phyloP scores from a whole-genome alignment of 306 rosid species.

The Cicer arietinum region DNA sequence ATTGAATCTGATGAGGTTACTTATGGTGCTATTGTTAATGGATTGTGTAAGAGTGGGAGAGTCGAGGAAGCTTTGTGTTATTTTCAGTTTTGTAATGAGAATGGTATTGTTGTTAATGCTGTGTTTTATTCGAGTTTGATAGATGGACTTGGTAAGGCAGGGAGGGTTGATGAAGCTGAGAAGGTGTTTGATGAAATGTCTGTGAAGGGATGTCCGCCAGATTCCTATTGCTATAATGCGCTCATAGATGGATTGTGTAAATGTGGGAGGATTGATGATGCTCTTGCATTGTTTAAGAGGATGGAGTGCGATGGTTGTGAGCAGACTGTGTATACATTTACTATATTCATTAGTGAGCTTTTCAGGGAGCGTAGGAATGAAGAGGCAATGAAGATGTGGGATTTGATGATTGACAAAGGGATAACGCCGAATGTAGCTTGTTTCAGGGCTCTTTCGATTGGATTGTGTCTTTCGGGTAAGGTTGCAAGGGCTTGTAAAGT shows the following conservation, averaged over 20 bases:
- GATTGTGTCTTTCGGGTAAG: conserved; percentile 87
- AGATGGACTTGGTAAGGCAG: conserved; percentile 88
- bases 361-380: conserved; percentile 78
- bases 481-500: conserved; percentile 88
- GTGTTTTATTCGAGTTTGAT: conserved; percentile 81
- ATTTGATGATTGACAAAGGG: conserved; percentile 84
- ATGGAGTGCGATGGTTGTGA: conserved; percentile 89
- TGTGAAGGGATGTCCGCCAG: conserved; percentile 64
- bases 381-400: conserved; percentile 81
- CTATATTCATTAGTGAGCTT: conserved; percentile 72
- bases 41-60: conserved; percentile 81
- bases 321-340: conserved; percentile 78
- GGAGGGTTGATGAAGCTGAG: conserved; percentile 81
- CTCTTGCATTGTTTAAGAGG: conserved; percentile 56
- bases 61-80: conserved; percentile 78
- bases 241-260: conserved; percentile 76
- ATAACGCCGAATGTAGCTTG: conserved; percentile 80
- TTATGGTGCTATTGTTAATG: conserved; percentile 78
- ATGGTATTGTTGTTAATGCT: conserved; percentile 64
- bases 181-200: conserved; percentile 76
- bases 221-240: conserved; percentile 78
- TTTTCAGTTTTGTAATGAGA: conserved; percentile 56
- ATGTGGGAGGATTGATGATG: conserved; percentile 70
- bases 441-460: conserved; percentile 80
- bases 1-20: conserved; percentile 82